Evolutionary conservation across 495 filamentous ascomycete species (phyloP).

Genomic region (Penicillium turbatum): DNA sequence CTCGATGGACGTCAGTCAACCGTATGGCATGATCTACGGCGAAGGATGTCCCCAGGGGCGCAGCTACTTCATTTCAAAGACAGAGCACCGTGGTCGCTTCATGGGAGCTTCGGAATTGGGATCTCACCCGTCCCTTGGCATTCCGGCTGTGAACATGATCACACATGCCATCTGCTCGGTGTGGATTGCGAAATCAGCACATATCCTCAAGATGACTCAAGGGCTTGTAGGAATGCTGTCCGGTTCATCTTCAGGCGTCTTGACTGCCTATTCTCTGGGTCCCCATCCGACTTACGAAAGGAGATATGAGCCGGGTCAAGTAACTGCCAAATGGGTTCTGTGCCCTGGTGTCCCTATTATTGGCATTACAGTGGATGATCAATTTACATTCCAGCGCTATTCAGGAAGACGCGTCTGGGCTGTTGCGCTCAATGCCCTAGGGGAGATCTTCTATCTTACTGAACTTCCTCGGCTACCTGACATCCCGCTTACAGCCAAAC

Average conservation of each 20-base stretch:
- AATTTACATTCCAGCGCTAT: slow-evolving; percentile 64
- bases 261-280: slow-evolving; percentile 77
- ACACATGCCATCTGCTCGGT: slow-evolving; percentile 66
- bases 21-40: slow-evolving; percentile 76
- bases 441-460: slow-evolving; percentile 82
- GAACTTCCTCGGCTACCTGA: slow-evolving; percentile 54
- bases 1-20: slow-evolving; percentile 82
- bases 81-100: slow-evolving; percentile 77
- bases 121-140: slow-evolving; percentile 54
- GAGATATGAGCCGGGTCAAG: slow-evolving; percentile 65
- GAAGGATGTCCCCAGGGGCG: slow-evolving; percentile 79
- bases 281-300: slow-evolving; percentile 59
- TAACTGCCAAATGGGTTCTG: slow-evolving; percentile 82
- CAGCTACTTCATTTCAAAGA: slow-evolving; percentile 65
- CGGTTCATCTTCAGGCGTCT: slow-evolving; percentile 81
- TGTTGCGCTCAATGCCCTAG: slow-evolving; percentile 81
- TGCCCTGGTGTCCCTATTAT: slow-evolving; percentile 92
- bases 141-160: slow-evolving; percentile 62
- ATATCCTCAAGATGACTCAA: slow-evolving; percentile 65
- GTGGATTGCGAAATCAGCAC: slow-evolving; percentile 85
- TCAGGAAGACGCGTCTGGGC: slow-evolving; percentile 74
- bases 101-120: slow-evolving; percentile 51
- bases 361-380: slow-evolving; percentile 77
- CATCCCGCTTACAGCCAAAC: slow-evolving; percentile 21
- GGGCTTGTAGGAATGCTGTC: slow-evolving; percentile 76